Percentiles rank a stretch among this genome's conserved stretches.
These are phyloP conservation scores for Ustilago curta DNA, from an alignment of 1,284 basidiomycete species.

Conservation along the genomic window DNA sequence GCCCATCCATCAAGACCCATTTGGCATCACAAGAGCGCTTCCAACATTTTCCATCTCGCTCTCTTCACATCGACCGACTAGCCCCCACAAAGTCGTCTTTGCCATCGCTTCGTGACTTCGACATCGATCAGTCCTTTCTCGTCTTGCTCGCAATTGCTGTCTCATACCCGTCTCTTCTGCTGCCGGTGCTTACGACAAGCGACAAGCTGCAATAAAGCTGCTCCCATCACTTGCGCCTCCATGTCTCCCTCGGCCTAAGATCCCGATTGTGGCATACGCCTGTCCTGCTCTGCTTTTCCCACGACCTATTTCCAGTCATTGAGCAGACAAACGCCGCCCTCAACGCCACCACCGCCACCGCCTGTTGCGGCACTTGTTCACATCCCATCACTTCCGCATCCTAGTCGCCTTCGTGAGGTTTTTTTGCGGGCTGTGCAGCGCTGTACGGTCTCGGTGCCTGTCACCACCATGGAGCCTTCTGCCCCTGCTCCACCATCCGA, in stretches of 20 bases:
- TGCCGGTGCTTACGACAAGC: too few relatives aligned
- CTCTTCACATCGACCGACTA: background rate
- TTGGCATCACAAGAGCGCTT: constrained; percentile 3
- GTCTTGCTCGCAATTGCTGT: too few relatives aligned
- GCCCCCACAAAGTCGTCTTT: background rate
- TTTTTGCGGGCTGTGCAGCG: constrained; percentile 2
- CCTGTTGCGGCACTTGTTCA: background rate
- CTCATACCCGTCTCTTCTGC: too few relatives aligned
- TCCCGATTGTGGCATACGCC: too few relatives aligned
- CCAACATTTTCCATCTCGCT: background rate
- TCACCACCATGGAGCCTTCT: constrained; percentile 17
- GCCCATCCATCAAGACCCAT: background rate
- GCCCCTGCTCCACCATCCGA: constrained; percentile 6
- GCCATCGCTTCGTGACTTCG: background rate
- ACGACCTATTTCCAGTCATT: too few relatives aligned
- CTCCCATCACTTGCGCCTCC: too few relatives aligned
- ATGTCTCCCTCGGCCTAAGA: too few relatives aligned
- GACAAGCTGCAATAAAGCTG: too few relatives aligned
- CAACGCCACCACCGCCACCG: too few relatives aligned
- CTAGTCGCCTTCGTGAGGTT: background rate
- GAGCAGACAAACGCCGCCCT: too few relatives aligned
- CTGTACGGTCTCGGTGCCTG: constrained; percentile 5
- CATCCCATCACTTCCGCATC: background rate
- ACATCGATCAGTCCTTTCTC: background rate
- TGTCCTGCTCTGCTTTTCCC: too few relatives aligned